Evolutionary conservation across 192 early-diverging fungal species (phyloP), one percentile per base, ranked within the genome.

Genomic region (Rhizophlyctis rosea): DNA sequence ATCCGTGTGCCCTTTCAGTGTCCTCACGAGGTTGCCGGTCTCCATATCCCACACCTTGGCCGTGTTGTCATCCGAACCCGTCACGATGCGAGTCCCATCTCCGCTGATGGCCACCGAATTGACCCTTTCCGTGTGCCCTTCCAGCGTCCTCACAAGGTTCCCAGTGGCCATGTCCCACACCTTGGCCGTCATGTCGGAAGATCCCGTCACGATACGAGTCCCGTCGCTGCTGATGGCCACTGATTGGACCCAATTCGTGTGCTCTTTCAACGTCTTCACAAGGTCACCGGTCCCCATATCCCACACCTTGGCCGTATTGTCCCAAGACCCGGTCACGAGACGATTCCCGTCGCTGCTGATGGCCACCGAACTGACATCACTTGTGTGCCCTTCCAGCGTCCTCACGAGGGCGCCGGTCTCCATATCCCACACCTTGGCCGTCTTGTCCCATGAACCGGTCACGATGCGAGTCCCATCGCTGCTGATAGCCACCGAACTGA

Each of bases 281-380:
- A 81, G 70, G 65, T 88, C 84, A 1, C 92, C 88, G 0, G 90
- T 82, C 3, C 91, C 87, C 65, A 90, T 86, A 68, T 90, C 88
- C 95, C 95, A 99, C 47, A 96, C 88, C 72, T 86, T 88, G 24
- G 98, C 79, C 0, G 94, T 96, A 31, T 88, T 83, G 68, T 99
- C 96, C 65, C 94, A 78, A 4, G 92, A 91, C 4, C 88, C 92
- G 11, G 94, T 91, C 27, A 99, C 86, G 51, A 98, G 82, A 50
- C 68, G 24, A 13, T 55, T 62, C 14, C 54, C 65, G 5, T 60
- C 31, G 21, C 39, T 39, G 2, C 54, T 61, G 14, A 32, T 30
- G 50, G 59, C 54, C 53, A 74, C 74, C 35, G 61, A 49, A 30
- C 62, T 36, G 11, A 83, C 68, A 24, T 76, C 74, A 13, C 67